Conservation (phyloP, 495 filamentous ascomycete species). For the Parachaetomium inaequale region DNA sequence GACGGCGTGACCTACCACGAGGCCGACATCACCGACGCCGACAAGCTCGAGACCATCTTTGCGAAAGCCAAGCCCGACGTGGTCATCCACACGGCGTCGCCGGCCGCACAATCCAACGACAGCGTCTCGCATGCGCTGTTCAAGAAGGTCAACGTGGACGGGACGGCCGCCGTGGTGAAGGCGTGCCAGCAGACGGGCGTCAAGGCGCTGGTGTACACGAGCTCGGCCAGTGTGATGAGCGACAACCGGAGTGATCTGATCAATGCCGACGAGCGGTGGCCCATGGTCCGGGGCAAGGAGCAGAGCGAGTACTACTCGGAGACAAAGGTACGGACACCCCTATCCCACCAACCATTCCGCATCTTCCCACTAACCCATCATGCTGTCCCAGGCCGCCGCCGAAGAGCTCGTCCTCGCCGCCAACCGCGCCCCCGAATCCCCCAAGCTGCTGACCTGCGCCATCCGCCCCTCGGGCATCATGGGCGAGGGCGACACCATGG, state of each 20-base stretch:
- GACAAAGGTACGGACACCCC: conserved; percentile 59
- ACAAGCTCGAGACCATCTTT: conserved; percentile 63
- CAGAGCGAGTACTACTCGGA: conserved; percentile 91
- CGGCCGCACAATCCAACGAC: conserved; percentile 49
- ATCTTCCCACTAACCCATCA: neutral
- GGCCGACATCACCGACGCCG: conserved; percentile 78
- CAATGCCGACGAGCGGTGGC: conserved; percentile 87
- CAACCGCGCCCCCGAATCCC: conserved; percentile 63
- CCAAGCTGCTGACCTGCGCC: conserved; percentile 67
- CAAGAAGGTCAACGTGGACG: conserved; percentile 88
- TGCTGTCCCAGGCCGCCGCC: conserved; percentile 64
- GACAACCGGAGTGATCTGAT: conserved; percentile 76
- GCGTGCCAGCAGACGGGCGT: conserved; percentile 71
- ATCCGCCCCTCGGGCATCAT: conserved; percentile 89
- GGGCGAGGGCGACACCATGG: conserved; percentile 78
- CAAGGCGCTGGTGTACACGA: conserved; percentile 93
- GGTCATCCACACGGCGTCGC: conserved; percentile 93
- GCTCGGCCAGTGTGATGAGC: conserved; percentile 81
- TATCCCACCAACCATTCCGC: neutral
- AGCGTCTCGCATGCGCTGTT: conserved; percentile 56
- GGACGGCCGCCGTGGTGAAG: conserved; percentile 74
- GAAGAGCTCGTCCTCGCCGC: conserved; percentile 80
- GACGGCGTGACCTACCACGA: conserved; percentile 73
- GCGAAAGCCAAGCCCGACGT: conserved; percentile 70
- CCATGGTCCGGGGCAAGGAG: conserved; percentile 62